Percentiles rank a stretch among this genome's conserved stretches.
These are phyloP conservation scores for Hymenoscyphus salicellus DNA, from an alignment of 2,329 filamentous ascomycete species.

Conservation along the genomic window DNA sequence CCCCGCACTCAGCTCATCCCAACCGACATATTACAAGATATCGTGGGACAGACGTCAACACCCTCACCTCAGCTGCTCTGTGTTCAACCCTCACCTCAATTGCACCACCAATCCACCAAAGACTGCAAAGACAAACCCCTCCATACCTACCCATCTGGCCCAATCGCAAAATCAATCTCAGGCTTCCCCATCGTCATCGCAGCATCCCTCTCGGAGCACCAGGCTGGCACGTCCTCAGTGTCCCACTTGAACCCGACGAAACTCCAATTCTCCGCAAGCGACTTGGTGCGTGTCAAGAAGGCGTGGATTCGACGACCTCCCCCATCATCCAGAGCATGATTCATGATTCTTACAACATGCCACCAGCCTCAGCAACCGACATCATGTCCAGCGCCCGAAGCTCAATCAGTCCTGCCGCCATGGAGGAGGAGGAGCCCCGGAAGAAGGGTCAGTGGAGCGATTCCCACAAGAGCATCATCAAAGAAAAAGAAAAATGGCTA, in stretches of 20 bases:
- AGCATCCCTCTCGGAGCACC: background rate
- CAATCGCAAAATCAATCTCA: background rate
- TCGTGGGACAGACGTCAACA: background rate
- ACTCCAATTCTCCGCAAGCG: slow-evolving; percentile 2
- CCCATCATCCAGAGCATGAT: slow-evolving; percentile 5
- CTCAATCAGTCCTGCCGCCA: slow-evolving; percentile 15
- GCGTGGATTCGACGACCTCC: background rate
- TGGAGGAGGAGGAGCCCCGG: slow-evolving; percentile 21
- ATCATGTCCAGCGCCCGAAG: slow-evolving; percentile 18
- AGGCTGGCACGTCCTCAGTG: background rate
- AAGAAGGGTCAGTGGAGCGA: slow-evolving; percentile 18
- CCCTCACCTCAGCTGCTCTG: background rate
- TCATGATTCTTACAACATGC: slow-evolving; percentile 13
- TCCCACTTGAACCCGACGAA: background rate
- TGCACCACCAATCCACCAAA: background rate
- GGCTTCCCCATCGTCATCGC: background rate
- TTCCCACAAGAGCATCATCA: background rate
- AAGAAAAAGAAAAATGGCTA: slow-evolving; percentile 3
- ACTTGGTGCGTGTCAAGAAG: background rate
- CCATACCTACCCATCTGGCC: background rate
- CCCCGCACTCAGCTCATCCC: background rate
- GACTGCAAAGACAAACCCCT: background rate
- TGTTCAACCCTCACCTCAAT: background rate
- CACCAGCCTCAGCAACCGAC: slow-evolving; percentile 10
- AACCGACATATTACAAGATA: background rate